Conservation (phyloP, 768 basidiomycete species). For the Lactarius indigo region DNA sequence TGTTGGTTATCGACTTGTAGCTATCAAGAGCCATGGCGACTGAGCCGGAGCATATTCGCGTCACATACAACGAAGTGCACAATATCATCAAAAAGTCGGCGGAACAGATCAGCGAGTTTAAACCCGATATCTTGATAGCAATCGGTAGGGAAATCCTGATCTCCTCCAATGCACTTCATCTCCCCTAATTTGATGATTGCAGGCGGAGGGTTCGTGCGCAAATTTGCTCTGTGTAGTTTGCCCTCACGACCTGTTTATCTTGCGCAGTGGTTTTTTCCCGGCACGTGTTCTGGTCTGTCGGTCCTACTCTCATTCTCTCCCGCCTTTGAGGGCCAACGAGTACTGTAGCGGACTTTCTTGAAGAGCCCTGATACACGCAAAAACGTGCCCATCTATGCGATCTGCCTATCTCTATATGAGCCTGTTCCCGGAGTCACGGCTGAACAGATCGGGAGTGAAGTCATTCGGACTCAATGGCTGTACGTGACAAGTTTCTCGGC, state of each 20-base stretch:
- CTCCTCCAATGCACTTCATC: background rate
- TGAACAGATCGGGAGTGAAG: conserved; percentile 76
- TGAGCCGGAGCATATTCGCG: conserved; percentile 56
- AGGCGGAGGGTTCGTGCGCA: conserved; percentile 76
- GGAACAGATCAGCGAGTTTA: conserved; percentile 69
- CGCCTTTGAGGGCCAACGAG: background rate
- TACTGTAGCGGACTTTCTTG: conserved; percentile 73
- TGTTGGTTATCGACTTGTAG: background rate
- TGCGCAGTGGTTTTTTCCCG: conserved; percentile 85
- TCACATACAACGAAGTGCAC: conserved; percentile 93
- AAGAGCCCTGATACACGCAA: conserved; percentile 64
- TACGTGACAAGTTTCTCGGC: conserved; percentile 20
- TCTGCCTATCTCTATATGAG: conserved; percentile 95
- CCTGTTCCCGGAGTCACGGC: conserved; percentile 70
- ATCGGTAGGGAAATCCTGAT: conserved; percentile 52
- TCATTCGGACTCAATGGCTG: conserved; percentile 97
- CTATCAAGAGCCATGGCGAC: conserved; percentile 22
- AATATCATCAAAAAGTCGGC: conserved; percentile 72
- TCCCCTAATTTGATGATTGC: conserved; percentile 4
- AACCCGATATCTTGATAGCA: conserved; percentile 82
- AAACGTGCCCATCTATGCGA: conserved; percentile 91
- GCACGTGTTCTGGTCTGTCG: conserved; percentile 71
- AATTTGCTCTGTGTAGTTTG: conserved; percentile 15
- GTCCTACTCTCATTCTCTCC: background rate
- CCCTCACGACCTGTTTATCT: conserved; percentile 20